Conservation (phyloP, 2,329 filamentous ascomycete species). For the Verticillium nonalfalfae region DNA sequence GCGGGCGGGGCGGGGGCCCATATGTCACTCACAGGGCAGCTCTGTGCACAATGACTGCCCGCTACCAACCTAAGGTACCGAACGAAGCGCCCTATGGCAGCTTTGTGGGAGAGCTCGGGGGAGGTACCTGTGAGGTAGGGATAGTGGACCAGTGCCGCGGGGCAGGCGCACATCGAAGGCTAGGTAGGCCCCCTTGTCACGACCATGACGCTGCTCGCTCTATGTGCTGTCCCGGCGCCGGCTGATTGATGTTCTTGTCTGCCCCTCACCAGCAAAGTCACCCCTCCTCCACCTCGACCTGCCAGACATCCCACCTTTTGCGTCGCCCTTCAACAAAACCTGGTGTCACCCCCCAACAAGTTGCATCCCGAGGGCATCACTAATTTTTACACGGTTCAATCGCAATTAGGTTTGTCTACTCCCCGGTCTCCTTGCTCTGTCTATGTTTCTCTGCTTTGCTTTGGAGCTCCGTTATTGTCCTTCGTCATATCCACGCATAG, state of each 20-base stretch:
- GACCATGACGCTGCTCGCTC: neutral
- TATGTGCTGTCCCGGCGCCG: neutral
- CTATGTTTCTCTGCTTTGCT: neutral
- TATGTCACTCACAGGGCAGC: too few relatives aligned
- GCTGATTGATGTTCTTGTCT: neutral
- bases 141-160: neutral
- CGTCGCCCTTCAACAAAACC: neutral
- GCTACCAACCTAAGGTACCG: too few relatives aligned
- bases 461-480: neutral
- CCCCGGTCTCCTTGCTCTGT: neutral
- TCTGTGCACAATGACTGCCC: too few relatives aligned
- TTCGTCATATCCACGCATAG: neutral
- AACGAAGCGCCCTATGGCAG: too few relatives aligned
- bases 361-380: neutral
- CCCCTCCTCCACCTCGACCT: neutral
- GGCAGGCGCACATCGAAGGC: neutral
- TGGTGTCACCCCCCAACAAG: neutral
- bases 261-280: neutral
- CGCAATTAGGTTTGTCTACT: neutral
- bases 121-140: neutral
- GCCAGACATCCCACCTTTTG: neutral
- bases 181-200: neutral
- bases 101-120: too few relatives aligned
- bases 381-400: neutral
- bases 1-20: neutral